Evolutionary conservation across 2,329 filamentous ascomycete genomes (phyloP), one percentile per base, ranked within the genome.

Genomic region (Fusarium heterosporum): DNA sequence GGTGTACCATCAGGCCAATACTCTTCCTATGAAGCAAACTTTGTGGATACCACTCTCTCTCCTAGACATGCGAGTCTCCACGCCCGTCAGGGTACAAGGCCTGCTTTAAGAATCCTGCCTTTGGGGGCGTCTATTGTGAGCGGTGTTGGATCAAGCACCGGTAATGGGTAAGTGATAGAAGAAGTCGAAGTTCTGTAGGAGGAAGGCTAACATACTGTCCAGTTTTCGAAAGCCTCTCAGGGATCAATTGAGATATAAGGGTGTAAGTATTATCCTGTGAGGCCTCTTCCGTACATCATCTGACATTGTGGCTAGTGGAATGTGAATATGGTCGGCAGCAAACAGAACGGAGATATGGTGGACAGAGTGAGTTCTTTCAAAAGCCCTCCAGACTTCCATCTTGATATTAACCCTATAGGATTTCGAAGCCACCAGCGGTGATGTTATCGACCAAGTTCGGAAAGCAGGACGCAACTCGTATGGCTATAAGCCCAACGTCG

Each of bases 111-210:
- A 22, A 53, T 58, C 1, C 0, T 58, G n/a, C 48, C 48, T 3
- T 14, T 58, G 13, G 55, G 55, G 3, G 55, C 55, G 10, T 58
- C 55, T 25, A 58, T 58, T 2, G 41, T 53, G 3, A 46, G 41
- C 3, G 55, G 55, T 25, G 55, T 58, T 28, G 55, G 48, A 17
- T 57, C 55, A 1, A 52, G 47, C 6, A 46, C 32, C 7, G 25
- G 14, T 1, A 54, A 54, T 19, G 51, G 51, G 51, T 47, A 29
- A 14, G 32, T 39, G 2, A n/a, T 34, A 8, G 4, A n/a, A 29
- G 12, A 1, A 8, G 2, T 6, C 22, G 7, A 6, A 10, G 13
- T 34, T 26, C 3, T 6, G 4, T 16, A 2, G 2, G 4, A 16
- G 8, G 8, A n/a, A 41, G 9, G 13, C 36, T 50, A 17, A 50